Conservation (phyloP, 1,139 yeast genomes). For the Protomyces inundatus region DNA sequence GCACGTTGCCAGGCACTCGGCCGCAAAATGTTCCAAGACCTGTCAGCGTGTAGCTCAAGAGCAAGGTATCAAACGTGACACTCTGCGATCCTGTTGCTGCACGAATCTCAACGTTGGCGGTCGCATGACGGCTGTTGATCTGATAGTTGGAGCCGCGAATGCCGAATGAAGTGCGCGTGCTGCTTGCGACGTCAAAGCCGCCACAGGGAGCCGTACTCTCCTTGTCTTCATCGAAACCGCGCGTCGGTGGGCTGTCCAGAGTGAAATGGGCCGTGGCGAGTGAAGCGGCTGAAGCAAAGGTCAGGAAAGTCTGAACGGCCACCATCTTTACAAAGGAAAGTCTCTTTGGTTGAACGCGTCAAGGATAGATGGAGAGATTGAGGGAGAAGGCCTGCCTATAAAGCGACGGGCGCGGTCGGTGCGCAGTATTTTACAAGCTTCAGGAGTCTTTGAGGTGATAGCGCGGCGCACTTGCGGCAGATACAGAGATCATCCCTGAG, state of each 20-base stretch:
- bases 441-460: no score
- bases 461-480: no score
- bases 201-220: conserved; percentile 18
- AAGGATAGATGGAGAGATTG: no score
- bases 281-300: background rate
- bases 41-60: conserved; percentile 17
- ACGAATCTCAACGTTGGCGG: conserved; percentile 7
- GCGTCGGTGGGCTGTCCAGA: conserved; percentile 9
- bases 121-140: conserved; percentile 16
- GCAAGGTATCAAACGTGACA: background rate
- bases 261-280: conserved; percentile 11
- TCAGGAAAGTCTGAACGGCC: background rate
- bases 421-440: no score
- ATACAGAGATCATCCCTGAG: no score
- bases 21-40: conserved; percentile 20
- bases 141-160: conserved; percentile 9
- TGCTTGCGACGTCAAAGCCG: conserved; percentile 6
- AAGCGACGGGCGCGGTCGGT: no score
- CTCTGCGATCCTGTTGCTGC: background rate
- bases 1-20: background rate
- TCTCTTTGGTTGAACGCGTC: no score
- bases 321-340: background rate
- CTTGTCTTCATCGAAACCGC: conserved; percentile 15
- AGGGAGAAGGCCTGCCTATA: no score
- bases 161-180: conserved; percentile 1